phyloP scores from a whole-genome alignment of 495 filamentous ascomycete genomes.

The Cercophora sp. region DNA sequence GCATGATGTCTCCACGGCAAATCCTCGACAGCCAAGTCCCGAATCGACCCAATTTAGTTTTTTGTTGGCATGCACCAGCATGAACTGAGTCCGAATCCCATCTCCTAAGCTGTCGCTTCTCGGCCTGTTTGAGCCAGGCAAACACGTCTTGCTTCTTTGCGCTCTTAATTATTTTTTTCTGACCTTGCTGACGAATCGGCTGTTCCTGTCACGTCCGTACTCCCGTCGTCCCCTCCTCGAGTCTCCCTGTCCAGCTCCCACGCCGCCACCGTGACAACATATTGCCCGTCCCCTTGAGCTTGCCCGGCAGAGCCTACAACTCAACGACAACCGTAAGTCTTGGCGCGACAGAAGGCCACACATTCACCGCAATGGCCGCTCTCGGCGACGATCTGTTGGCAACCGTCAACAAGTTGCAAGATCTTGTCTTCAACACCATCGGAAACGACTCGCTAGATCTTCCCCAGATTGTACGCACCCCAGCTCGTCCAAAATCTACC shows the following conservation, averaged over 20 bases:
- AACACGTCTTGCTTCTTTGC: neutral
- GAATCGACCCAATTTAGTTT: slow-evolving; percentile 23
- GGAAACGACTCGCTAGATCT: slow-evolving; percentile 97
- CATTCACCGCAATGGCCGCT: slow-evolving; percentile 44
- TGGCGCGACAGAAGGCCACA: neutral
- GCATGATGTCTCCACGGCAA: slow-evolving; percentile 15
- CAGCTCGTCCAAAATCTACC: too few species aligned
- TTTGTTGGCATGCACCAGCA: slow-evolving; percentile 20
- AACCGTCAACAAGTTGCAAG: slow-evolving; percentile 94
- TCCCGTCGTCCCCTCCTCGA: neutral
- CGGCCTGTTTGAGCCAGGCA: slow-evolving; percentile 6
- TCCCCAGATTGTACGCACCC: slow-evolving; percentile 84
- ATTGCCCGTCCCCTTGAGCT: slow-evolving; percentile 1
- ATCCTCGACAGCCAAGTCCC: slow-evolving; percentile 20
- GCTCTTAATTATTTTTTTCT: slow-evolving; percentile 4
- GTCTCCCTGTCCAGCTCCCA: neutral
- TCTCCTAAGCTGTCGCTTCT: slow-evolving; percentile 7
- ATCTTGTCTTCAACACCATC: slow-evolving; percentile 98
- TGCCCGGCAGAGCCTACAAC: neutral
- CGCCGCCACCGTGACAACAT: neutral
- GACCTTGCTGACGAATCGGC: slow-evolving; percentile 6
- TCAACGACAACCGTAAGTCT: neutral
- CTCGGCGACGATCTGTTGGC: slow-evolving; percentile 89
- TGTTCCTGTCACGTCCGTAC: too few species aligned
- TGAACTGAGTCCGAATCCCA: slow-evolving; percentile 15